phyloP scores from a whole-genome alignment of 164 flowering plant species.

The Stephania yunnanensis region DNA sequence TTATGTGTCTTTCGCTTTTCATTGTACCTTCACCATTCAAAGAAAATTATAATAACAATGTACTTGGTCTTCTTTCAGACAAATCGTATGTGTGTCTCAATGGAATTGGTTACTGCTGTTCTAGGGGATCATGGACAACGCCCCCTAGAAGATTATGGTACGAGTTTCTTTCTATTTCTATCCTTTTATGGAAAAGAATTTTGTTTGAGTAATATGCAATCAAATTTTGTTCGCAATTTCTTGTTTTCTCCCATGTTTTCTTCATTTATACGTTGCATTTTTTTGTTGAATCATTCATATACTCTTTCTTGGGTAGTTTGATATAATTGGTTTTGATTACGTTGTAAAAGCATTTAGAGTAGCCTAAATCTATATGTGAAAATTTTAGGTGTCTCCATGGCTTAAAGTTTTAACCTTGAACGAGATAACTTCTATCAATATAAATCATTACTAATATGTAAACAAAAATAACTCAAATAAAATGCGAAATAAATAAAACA shows the following conservation, averaged over 20 bases:
- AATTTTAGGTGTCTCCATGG: background rate
- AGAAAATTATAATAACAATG: background rate
- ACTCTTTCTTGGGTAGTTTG: background rate
- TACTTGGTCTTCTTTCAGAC: constrained; percentile 29
- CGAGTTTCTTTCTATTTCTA: constrained; percentile 7
- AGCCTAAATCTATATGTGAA: background rate
- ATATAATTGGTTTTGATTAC: background rate
- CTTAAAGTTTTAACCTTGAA: background rate
- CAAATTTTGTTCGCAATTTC: background rate
- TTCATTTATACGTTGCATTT: background rate
- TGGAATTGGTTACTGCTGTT: constrained; percentile 98
- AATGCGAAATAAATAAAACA: background rate
- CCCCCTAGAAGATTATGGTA: constrained; percentile 91
- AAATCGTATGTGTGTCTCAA: constrained; percentile 80
- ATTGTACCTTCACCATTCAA: background rate
- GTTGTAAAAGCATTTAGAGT: background rate
- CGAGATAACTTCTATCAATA: background rate
- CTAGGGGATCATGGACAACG: constrained; percentile 99
- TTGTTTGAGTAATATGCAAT: too few relatives aligned
- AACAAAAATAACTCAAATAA: background rate
- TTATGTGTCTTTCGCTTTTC: background rate
- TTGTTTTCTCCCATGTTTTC: background rate
- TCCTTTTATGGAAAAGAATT: background rate
- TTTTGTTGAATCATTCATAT: background rate
- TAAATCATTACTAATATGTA: background rate